Base-by-base conservation (phyloP, 192 early-diverging fungal genomes). In the Umbelopsis ramanniana region DNA sequence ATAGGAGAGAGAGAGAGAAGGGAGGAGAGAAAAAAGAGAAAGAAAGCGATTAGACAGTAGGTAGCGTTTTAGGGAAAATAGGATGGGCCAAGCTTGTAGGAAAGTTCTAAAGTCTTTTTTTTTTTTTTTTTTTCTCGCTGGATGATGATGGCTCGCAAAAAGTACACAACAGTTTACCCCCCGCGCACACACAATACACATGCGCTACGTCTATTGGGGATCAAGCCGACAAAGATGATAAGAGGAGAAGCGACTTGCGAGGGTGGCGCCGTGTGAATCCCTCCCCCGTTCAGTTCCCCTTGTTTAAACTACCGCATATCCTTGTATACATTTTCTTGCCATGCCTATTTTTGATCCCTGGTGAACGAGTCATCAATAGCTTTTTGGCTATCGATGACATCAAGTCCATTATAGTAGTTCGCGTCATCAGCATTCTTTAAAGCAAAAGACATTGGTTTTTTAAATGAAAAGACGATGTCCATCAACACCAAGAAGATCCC, bases 171-270 rank as follows among this genome's bases (percentile, higher is more conserved):
- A 43, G 40, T 43, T 43, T 38, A 66, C 14, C 12, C 29, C 29
- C 55, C 21, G 2, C 29, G 8, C 45, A 40, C 46, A 33, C 43
- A 43, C 6, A 43, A 43, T 11, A 43, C 40, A 24, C 50, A 22
- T 15, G 33, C 53, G 60, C 63, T 29, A 40, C 55, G 55, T n/a
- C 19, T 33, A 26, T 47, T 43, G 22, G 63, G 33, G 22, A 47
- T 29, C 22, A 72, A 37, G 8, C 24, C 46, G 11, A 22, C 53
- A 35, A 48, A 15, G 48, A 17, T 63, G 57, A 63, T 63, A 63
- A 63, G 57, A 37, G 57, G 57, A 63, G 57, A 14, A 29, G 57
- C 35, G 17, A 63, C 57, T 63, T 63, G 53, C n/a, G 33, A 63
- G 33, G 29, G 57, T 63, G 57, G 57, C 57, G 57, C 57, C 57